Conservation (phyloP, 805 yeast species). For the Barnettozyma populi region DNA sequence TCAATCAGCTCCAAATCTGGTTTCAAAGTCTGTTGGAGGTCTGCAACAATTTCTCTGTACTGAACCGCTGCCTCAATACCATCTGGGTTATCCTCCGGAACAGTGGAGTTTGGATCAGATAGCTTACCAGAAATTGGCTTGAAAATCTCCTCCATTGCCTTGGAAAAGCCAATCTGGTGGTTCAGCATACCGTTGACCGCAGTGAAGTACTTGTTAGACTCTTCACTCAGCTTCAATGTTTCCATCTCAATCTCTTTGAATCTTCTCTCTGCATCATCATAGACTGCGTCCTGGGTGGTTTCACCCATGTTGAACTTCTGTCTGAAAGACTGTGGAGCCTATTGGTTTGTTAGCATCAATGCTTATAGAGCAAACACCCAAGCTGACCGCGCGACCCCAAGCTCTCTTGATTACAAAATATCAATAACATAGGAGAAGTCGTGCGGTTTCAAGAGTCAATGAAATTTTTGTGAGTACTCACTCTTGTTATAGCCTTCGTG, state of each 20-base stretch:
- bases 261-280: constrained; percentile 92
- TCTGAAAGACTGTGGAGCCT: constrained; percentile 86
- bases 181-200: constrained; percentile 93
- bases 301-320: constrained; percentile 90
- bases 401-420: not conserved
- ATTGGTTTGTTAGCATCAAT: not conserved
- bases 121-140: constrained; percentile 92
- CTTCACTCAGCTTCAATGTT: constrained; percentile 84
- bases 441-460: not conserved
- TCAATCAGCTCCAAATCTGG: constrained; percentile 94
- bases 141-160: constrained; percentile 91
- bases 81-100: constrained; percentile 92
- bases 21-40: constrained; percentile 75
- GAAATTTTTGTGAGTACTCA: constrained; percentile 8
- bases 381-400: not conserved
- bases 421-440: not conserved
- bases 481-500: constrained; percentile 68
- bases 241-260: constrained; percentile 88
- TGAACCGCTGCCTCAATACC: constrained; percentile 94
- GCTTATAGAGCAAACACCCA: not conserved
- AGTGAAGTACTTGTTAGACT: constrained; percentile 80
- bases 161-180: constrained; percentile 92
- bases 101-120: constrained; percentile 80
- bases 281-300: constrained; percentile 77
- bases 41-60: constrained; percentile 82